phyloP scores from a whole-genome alignment of 1,284 basidiomycete species.

The Tilletiaria anomala region DNA sequence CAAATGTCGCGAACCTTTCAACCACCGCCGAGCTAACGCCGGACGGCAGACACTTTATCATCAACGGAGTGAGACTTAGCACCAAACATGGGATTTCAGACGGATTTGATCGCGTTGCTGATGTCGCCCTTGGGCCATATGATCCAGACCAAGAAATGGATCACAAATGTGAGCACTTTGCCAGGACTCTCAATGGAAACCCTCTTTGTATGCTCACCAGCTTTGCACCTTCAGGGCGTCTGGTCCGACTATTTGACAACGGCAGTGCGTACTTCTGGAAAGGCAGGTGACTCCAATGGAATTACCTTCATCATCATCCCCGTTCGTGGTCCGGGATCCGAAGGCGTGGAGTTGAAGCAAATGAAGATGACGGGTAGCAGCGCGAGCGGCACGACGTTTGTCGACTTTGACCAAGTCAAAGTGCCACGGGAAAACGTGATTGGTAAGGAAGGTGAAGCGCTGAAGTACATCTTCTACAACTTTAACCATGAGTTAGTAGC shows the following conservation, averaged over 20 bases:
- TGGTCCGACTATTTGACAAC: slow-evolving; percentile 31
- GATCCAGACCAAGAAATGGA: slow-evolving; percentile 39
- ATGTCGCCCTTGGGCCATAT: too few species aligned
- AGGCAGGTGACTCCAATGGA: slow-evolving; percentile 35
- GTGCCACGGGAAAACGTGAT: slow-evolving; percentile 6
- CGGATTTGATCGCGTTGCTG: too few species aligned
- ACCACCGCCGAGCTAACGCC: slow-evolving; percentile 27
- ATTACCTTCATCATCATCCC: slow-evolving; percentile 39
- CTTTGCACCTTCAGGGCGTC: not conserved
- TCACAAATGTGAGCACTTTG: slow-evolving; percentile 6
- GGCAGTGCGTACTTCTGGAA: slow-evolving; percentile 40
- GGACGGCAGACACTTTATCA: slow-evolving; percentile 39
- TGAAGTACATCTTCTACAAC: slow-evolving; percentile 6
- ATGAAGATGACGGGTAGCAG: slow-evolving; percentile 37
- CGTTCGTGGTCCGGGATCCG: too few species aligned
- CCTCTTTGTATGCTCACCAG: not conserved
- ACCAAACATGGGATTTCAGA: too few species aligned
- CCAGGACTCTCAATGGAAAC: not conserved
- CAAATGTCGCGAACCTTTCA: slow-evolving; percentile 38
- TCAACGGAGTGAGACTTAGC: slow-evolving; percentile 39
- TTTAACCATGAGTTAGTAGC: slow-evolving; percentile 8
- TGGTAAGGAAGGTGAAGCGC: slow-evolving; percentile 4
- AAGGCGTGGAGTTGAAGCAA: slow-evolving; percentile 26
- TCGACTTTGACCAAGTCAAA: slow-evolving; percentile 37
- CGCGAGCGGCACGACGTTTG: slow-evolving; percentile 36